Base-by-base conservation (phyloP, 129 eudicot species). In the Tagetes erecta region DNA sequence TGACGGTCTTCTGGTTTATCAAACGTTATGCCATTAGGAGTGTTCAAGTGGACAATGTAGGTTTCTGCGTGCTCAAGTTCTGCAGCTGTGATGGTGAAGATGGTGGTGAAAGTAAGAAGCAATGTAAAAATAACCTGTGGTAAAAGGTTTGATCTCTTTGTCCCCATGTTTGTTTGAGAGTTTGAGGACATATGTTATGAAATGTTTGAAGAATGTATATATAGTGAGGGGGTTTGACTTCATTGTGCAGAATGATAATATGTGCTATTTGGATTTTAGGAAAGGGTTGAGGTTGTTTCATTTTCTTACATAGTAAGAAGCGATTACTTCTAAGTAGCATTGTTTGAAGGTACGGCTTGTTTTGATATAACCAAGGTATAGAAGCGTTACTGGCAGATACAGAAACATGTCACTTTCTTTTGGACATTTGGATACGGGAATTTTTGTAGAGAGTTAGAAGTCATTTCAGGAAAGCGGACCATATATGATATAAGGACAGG, bases 161-260 rank as follows among this genome's bases (percentile, higher is more conserved):
- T 53, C 78, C 64, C 82, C 82, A 78, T 78, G 73, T 63, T 71
- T 71, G 40, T 2, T 55, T 73, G 53, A 64, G 73, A 52, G 36
- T 71, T 62, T 40, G 77, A 71, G 64, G n/a, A 40, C 47, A 63
- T 51, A 64, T 72, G 37, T 71, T 30, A 35, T 50, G 58, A 36
- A 59, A 71, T 63, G 73, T 78, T 64, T 40, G 6, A 33, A 41
- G 41, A 39, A 46, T 49, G 20, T 70, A 60, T 78, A 78, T 78
- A 62, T 70, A 70, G 46, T 35, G 36, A 52, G 35, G 39, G 27
- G 53, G 46, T 67, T 40, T 8, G 14, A 20, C 27, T 20, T 20
- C 27, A 20, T 20, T 20, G 27, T 20, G 27, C 27, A 20, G 27
- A 20, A 20, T 20, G 27, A 20, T 20, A 20, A 20, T 20, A 20